Conservation (phyloP, 352 stramenopile genomes). For the Lagenidium sp. region DNA sequence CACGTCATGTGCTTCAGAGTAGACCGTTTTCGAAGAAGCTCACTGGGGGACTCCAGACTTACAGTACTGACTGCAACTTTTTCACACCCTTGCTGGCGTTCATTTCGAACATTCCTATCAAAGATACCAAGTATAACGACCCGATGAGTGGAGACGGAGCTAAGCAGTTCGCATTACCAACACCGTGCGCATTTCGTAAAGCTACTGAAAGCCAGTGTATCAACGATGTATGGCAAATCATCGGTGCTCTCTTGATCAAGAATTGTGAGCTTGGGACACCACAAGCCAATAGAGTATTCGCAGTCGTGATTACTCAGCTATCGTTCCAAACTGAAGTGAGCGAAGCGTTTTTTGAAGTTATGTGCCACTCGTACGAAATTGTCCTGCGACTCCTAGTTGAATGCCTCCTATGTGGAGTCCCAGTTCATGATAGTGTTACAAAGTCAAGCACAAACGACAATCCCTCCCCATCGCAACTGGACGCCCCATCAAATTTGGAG, state of each 20-base stretch:
- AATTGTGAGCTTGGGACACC: conserved; percentile 26
- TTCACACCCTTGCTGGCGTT: conserved; percentile 61
- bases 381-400: conserved; percentile 35
- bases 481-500: conserved; percentile 8
- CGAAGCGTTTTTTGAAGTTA: conserved; percentile 34
- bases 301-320: conserved; percentile 34
- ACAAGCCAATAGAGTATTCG: conserved; percentile 11
- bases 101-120: conserved; percentile 44
- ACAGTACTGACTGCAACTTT: conserved; percentile 34
- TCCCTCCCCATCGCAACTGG: background rate
- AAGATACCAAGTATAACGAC: conserved; percentile 48
- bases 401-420: conserved; percentile 13
- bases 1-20: conserved; percentile 33
- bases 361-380: conserved; percentile 43
- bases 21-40: conserved; percentile 21
- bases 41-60: conserved; percentile 29
- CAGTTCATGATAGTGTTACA: background rate
- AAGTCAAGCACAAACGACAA: no score
- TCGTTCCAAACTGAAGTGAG: conserved; percentile 32
- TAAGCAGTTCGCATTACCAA: conserved; percentile 24
- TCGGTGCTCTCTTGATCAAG: conserved; percentile 38
- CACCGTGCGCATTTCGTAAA: conserved; percentile 10
- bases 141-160: conserved; percentile 6
- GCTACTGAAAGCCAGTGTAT: conserved; percentile 15
- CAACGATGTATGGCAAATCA: conserved; percentile 56